Evolutionary conservation across 257 asterid species (phyloP), one percentile per base, ranked within the genome.

Genomic region (Solanum corneliomulleri): DNA sequence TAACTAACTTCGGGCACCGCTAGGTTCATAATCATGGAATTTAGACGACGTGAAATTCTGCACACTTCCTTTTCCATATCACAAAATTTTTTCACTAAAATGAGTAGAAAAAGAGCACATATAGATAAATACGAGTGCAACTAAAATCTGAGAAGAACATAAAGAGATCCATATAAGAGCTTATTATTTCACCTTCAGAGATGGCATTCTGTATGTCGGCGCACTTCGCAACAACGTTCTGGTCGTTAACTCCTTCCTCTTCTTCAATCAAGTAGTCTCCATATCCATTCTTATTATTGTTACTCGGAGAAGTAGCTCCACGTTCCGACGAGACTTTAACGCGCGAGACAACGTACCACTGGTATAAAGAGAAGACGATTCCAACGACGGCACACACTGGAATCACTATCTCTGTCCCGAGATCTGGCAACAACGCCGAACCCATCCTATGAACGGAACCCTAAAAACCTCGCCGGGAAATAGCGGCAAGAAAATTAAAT

Each of bases 191-290:
- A 96, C 99, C 99, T 87, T 96, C 98, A 18, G 98, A 95, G 74
- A 94, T 95, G 60, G 99, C 99, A 87, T 12, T 92, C 88, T 96
- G 98, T 90, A 95, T 95, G 85, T 95, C 98, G 84, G 99, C 97
- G 84, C 98, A 95, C 95, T 93, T 95, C 23, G 6, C 95, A 62
- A 96, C 95, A 70, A 94, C 97, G 92, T 86, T 89, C 9, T 92
- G 95, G 80, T 93, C 99, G 84, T 89, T 89, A 45, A 94, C 74
- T 15, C 98, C 99, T 35, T 96, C 99, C 92, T 96, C 99, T 87
- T 96, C 99, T 88, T 96, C 99, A 86, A 96, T 96, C 93, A 96
- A 87, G 89, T 58, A 90, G n/a, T 94, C 98, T 33, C 70, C 77
- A 89, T 90, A 93, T 25, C 93, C 98, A 88, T 96, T 94, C 86